Evolutionary conservation across 2,329 filamentous ascomycete genomes (phyloP), one percentile per base, ranked within the genome.

Genomic region (Ramularia endophylla): DNA sequence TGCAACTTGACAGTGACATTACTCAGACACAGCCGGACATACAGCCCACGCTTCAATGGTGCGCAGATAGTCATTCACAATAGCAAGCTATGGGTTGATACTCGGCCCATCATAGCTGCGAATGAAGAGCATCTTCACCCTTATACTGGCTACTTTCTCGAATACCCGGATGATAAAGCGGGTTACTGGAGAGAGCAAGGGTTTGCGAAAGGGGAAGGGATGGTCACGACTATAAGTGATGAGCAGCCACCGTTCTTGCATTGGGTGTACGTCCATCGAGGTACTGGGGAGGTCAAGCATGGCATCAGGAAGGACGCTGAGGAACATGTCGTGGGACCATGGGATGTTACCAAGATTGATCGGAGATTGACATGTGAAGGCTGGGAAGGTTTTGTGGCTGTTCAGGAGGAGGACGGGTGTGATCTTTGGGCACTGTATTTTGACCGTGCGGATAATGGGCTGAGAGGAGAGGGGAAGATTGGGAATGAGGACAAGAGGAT

Each of bases 311-410:
- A 80, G 80, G 28, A 79, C 81, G 33, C 80, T 77, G 42, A 80
- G 83, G 46, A 70, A 12, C 83, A 94, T 62, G 67, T 81, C 43
- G 77, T 89, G 40, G 87, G 86, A 12, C 82, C 84, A 3, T 94
- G 85, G 84, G 83, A 87, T 55, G 92, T 85, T 78, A 85, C 74
- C 73, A 82, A 49, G 75, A 81, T 54, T 58, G 78, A 83, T 49
- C 63, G 67, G 4, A 64, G 66, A n/a, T 51, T 80, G 25, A 74
- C 64, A 12, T 68, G 79, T 8, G 72, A 79, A 32, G 73, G 69
- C 2, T 73, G 70, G 65, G 73, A 78, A 51, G 71, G 70, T 9
- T 80, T 79, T 46, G 67, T 77, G 2, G 77, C 72, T 0, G 69
- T 80, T 3, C 69, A 79, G 53, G 69, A 74, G 45, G 41, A 48